Evolutionary conservation across 2,329 filamentous ascomycete species (phyloP).

Genomic region (Colletotrichum graminicola): DNA sequence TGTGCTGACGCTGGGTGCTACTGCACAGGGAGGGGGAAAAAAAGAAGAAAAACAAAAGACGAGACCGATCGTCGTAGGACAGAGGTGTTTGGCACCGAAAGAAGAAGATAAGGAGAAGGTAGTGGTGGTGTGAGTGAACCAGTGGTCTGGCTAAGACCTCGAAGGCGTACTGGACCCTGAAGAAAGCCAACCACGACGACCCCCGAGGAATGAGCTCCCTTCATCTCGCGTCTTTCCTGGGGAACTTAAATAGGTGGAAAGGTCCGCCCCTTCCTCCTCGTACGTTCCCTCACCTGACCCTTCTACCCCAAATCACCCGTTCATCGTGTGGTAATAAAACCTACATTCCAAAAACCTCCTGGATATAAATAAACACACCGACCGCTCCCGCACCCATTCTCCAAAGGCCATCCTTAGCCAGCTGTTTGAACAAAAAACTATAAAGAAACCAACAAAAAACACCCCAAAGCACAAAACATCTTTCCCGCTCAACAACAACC

Average conservation of each 20-base stretch:
- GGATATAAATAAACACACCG: constrained; percentile 6
- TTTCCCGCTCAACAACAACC: no score
- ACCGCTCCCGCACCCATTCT: neutral
- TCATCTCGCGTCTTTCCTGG: no score
- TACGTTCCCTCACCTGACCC: neutral
- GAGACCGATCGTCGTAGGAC: neutral
- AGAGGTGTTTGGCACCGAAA: neutral
- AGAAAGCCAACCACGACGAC: neutral
- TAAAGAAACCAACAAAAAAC: neutral
- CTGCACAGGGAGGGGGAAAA: neutral
- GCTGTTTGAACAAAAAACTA: neutral
- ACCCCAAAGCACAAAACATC: neutral
- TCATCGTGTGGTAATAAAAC: constrained; percentile 16
- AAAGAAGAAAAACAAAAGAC: neutral
- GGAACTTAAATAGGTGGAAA: constrained; percentile 7
- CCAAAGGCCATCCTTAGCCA: neutral
- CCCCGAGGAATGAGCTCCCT: neutral
- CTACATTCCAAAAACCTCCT: constrained; percentile 8
- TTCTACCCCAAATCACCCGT: neutral
- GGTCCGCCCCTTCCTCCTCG: neutral
- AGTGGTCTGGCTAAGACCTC: neutral
- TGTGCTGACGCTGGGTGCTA: neutral
- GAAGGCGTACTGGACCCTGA: constrained; percentile 30
- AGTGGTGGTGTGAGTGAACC: neutral
- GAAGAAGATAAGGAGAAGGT: neutral